Percentiles rank a stretch among this genome's conserved stretches.
Evolutionary conservation across 805 yeast species (phyloP).

Genomic region (Pichia deserticola): DNA sequence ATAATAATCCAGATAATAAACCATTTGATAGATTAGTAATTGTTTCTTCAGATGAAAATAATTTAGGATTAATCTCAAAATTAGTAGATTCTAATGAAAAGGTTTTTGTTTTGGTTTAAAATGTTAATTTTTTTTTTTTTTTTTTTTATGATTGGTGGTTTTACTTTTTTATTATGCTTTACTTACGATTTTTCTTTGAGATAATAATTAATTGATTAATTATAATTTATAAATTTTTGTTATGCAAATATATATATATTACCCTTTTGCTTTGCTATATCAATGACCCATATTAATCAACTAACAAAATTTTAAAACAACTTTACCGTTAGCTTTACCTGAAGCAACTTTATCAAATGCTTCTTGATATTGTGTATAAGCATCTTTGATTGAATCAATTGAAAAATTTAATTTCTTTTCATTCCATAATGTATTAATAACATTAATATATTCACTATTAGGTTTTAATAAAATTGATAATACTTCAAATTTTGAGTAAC

Average conservation of each 20-base stretch:
- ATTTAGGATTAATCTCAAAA: slow-evolving; percentile 10
- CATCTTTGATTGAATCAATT: slow-evolving; percentile 47
- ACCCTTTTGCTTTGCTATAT: no score
- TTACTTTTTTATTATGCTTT: background rate
- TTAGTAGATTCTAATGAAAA: slow-evolving; percentile 19
- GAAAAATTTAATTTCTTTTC: slow-evolving; percentile 37
- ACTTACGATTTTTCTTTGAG: no score
- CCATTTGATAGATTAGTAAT: slow-evolving; percentile 19
- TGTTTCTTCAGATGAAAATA: slow-evolving; percentile 10
- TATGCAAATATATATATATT: no score
- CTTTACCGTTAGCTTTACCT: slow-evolving; percentile 58
- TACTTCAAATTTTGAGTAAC: background rate
- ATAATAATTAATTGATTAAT: no score
- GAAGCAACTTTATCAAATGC: slow-evolving; percentile 44
- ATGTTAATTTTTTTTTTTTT: background rate
- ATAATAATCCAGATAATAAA: background rate
- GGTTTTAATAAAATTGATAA: slow-evolving; percentile 2
- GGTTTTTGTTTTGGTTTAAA: slow-evolving; percentile 8
- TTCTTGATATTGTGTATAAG: slow-evolving; percentile 38
- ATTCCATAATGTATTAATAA: slow-evolving; percentile 39
- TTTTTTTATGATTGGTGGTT: background rate
- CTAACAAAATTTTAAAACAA: slow-evolving; percentile 30
- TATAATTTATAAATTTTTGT: no score
- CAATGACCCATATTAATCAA: background rate
- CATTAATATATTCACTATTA: slow-evolving; percentile 11